Evolutionary conservation across 192 early-diverging fungal genomes (phyloP).

Genomic region (Geosiphon pyriformis): DNA sequence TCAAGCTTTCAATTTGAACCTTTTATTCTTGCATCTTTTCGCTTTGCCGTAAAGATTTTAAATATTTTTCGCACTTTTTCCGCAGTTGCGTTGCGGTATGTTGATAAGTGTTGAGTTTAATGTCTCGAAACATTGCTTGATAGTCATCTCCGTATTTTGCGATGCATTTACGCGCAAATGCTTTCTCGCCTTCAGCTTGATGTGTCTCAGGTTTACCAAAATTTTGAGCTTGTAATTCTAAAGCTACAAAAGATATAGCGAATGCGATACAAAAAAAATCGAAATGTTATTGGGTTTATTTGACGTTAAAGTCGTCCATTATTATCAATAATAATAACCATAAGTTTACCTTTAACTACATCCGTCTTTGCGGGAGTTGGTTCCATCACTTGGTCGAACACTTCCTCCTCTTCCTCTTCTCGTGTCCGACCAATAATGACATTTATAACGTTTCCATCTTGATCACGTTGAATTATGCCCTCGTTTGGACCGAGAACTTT

Average conservation of each 20-base stretch:
- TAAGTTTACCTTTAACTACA: slow-evolving; percentile 46
- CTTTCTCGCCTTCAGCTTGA: slow-evolving; percentile 52
- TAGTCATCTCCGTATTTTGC: slow-evolving; percentile 71
- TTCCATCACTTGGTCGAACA: slow-evolving; percentile 41
- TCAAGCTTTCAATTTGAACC: no score
- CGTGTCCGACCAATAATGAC: slow-evolving; percentile 59
- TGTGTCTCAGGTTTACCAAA: slow-evolving; percentile 38
- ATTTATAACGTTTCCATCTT: slow-evolving; percentile 65
- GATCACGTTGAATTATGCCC: slow-evolving; percentile 79
- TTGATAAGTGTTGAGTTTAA: slow-evolving; percentile 64
- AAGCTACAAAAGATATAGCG: no score
- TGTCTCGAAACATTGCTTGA: slow-evolving; percentile 75
- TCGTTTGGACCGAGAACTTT: slow-evolving; percentile 55
- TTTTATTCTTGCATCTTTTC: no score
- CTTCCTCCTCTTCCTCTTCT: slow-evolving; percentile 40
- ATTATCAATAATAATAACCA: no score
- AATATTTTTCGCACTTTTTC: slow-evolving; percentile 48
- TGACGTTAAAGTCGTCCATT: no score
- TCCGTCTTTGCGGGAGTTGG: slow-evolving; percentile 48
- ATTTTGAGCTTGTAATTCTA: slow-evolving; percentile 54
- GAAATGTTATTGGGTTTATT: no score
- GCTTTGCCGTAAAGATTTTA: no score
- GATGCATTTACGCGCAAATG: slow-evolving; percentile 52
- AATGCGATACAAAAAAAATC: no score
- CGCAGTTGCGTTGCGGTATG: slow-evolving; percentile 59